These are phyloP conservation scores for Penstemon newberryi DNA, from an alignment of 257 asterid species.

Conservation along the genomic window DNA sequence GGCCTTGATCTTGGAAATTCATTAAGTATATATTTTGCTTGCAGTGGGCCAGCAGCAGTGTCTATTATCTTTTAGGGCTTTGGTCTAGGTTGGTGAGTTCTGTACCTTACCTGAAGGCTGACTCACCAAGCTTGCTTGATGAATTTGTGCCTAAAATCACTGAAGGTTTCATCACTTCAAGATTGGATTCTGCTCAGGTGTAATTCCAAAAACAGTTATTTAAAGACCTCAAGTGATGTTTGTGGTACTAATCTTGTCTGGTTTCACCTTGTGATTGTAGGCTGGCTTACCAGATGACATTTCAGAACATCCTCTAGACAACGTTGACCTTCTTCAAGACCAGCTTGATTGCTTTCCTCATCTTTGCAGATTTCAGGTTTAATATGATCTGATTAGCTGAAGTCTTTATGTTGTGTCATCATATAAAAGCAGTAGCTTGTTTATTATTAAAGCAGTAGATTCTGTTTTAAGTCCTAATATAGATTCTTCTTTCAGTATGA, in stretches of 20 bases:
- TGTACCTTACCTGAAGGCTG: conserved; percentile 94
- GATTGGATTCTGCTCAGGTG: conserved; percentile 98
- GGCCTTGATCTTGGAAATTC: conserved; percentile 18
- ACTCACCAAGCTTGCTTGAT: conserved; percentile 92
- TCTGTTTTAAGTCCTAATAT: conserved; percentile 9
- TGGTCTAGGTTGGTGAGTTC: conserved; percentile 99
- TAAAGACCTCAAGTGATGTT: conserved; percentile 2
- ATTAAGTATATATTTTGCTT: conserved; percentile 18
- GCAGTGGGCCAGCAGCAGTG: conserved; percentile 99
- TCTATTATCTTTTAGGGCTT: conserved; percentile 92
- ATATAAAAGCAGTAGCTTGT: neutral
- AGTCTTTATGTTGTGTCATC: conserved; percentile 4
- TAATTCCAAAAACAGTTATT: conserved; percentile 15
- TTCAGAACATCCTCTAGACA: conserved; percentile 93
- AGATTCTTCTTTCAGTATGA: conserved; percentile 72
- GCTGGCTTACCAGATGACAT: conserved; percentile 72
- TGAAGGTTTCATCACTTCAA: conserved; percentile 90
- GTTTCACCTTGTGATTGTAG: conserved; percentile 44
- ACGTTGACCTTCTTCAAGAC: conserved; percentile 97
- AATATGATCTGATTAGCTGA: conserved; percentile 14
- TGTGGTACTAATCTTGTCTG: conserved; percentile 11
- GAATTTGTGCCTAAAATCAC: conserved; percentile 93
- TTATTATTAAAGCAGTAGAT: neutral
- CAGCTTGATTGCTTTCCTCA: conserved; percentile 92
- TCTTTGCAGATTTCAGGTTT: conserved; percentile 95